Evolutionary conservation across 108 stramenopile genomes (phyloP).

Genomic region (Parietichytrium sp.): DNA sequence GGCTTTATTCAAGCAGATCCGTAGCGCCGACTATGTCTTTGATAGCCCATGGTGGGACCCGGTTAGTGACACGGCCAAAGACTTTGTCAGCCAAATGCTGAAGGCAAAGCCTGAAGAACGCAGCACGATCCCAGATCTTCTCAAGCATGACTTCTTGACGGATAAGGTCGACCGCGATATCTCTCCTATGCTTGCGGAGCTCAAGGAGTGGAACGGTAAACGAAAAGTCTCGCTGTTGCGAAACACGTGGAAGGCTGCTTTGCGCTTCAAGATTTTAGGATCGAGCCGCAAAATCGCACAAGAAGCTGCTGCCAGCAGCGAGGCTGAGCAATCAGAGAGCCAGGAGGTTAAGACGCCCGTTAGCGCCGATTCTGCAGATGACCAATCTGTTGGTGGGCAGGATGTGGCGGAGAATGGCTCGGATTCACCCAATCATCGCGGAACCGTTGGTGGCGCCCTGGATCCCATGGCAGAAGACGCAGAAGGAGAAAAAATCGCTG

Average conservation of each 20-base stretch:
- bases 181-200: background rate
- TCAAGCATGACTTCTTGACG: background rate
- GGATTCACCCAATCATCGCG: no score
- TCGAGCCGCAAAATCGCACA: background rate
- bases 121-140: background rate
- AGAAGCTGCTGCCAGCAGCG: no score
- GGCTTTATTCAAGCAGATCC: slow-evolving; percentile 49
- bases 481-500: no score
- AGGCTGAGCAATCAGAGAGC: no score
- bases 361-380: no score
- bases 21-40: slow-evolving; percentile 40
- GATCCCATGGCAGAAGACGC: no score
- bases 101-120: background rate
- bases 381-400: no score
- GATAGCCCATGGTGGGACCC: slow-evolving; percentile 48
- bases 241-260: background rate
- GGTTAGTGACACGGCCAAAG: slow-evolving; percentile 36
- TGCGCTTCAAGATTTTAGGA: slow-evolving; percentile 28
- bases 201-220: slow-evolving; percentile 22
- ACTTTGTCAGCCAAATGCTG: slow-evolving; percentile 9
- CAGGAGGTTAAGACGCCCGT: no score
- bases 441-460: no score
- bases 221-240: slow-evolving; percentile 30
- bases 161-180: background rate
- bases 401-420: no score